Percentiles rank a stretch among this genome's conserved stretches.
Evolutionary conservation across 2,329 filamentous ascomycete genomes (phyloP).

Genomic region (Epichloe bromicola): DNA sequence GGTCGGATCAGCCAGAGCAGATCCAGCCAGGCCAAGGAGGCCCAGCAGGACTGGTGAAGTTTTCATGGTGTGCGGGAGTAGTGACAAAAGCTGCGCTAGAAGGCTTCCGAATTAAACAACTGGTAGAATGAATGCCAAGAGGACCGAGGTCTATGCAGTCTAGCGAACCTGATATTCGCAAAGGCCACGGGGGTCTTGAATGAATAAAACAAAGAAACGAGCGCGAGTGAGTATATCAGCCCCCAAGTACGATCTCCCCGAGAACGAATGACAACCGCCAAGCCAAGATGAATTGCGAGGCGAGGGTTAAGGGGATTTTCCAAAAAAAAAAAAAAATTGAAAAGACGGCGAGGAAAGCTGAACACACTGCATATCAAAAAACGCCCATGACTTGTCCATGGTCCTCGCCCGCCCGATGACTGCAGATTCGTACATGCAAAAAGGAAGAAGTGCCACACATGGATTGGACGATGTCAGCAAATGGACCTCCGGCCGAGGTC

Average conservation of each 20-base stretch:
- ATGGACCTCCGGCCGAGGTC: not conserved
- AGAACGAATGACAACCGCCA: too few relatives aligned
- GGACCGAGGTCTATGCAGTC: too few relatives aligned
- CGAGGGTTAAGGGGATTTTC: not conserved
- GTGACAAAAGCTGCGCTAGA: not conserved
- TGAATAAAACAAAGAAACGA: too few relatives aligned
- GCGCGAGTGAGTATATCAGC: too few relatives aligned
- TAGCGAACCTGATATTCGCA: too few relatives aligned
- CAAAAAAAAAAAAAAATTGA: too few relatives aligned
- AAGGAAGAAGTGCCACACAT: not conserved
- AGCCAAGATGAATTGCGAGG: not conserved
- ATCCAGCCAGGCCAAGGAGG: constrained; percentile 23
- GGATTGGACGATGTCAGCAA: not conserved
- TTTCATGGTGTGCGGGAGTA: constrained; percentile 10
- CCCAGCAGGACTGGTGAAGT: constrained; percentile 16
- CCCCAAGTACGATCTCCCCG: too few relatives aligned
- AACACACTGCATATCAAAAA: constrained; percentile 1
- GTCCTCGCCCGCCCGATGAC: not conserved
- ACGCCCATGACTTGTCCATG: not conserved
- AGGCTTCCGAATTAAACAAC: not conserved
- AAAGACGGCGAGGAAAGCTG: not conserved
- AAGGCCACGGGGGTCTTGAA: too few relatives aligned
- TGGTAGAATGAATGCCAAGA: not conserved
- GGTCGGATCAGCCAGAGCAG: constrained; percentile 34
- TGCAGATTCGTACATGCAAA: not conserved